phyloP scores from a whole-genome alignment of 805 yeast genomes.

The Saccharomycopsis lassenensis region DNA sequence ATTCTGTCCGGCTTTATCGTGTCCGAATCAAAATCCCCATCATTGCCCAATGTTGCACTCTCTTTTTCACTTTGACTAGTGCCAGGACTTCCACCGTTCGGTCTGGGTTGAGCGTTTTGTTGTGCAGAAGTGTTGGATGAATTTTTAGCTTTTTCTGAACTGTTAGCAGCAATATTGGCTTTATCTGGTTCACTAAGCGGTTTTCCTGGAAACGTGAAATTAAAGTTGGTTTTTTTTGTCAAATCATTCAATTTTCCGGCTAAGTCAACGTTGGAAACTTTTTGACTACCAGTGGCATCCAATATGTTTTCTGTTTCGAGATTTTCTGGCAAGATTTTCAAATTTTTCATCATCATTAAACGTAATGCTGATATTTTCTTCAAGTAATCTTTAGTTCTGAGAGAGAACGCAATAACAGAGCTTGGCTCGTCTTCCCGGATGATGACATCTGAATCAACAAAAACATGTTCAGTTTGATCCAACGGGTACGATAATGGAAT shows the following conservation, averaged over 20 bases:
- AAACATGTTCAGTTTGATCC: slow-evolving; percentile 70
- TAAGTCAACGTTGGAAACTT: too few species aligned
- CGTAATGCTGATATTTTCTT: slow-evolving; percentile 40
- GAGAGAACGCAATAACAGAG: slow-evolving; percentile 85
- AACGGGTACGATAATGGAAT: slow-evolving; percentile 82
- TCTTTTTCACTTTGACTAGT: slow-evolving; percentile 22
- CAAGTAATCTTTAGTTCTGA: slow-evolving; percentile 74
- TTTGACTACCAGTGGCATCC: too few species aligned
- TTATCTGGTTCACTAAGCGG: slow-evolving; percentile 11
- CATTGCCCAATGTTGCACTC: slow-evolving; percentile 1
- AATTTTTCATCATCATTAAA: slow-evolving; percentile 4
- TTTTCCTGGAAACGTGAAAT: too few species aligned
- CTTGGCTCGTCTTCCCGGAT: slow-evolving; percentile 96
- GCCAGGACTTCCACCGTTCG: too few species aligned
- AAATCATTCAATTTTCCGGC: too few species aligned
- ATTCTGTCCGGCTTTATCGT: too few species aligned
- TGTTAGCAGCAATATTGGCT: slow-evolving; percentile 23
- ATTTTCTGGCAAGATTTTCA: slow-evolving; percentile 4
- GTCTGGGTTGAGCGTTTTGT: too few species aligned
- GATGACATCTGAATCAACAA: slow-evolving; percentile 86
- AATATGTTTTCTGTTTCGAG: too few species aligned
- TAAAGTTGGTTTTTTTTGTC: not conserved
- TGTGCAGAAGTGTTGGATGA: too few species aligned
- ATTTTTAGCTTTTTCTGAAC: slow-evolving; percentile 15
- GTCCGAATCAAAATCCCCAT: too few species aligned